Evolutionary conservation across 2,329 filamentous ascomycete genomes (phyloP), one percentile per base, ranked within the genome.

Genomic region (Pseudocercospora ulei): DNA sequence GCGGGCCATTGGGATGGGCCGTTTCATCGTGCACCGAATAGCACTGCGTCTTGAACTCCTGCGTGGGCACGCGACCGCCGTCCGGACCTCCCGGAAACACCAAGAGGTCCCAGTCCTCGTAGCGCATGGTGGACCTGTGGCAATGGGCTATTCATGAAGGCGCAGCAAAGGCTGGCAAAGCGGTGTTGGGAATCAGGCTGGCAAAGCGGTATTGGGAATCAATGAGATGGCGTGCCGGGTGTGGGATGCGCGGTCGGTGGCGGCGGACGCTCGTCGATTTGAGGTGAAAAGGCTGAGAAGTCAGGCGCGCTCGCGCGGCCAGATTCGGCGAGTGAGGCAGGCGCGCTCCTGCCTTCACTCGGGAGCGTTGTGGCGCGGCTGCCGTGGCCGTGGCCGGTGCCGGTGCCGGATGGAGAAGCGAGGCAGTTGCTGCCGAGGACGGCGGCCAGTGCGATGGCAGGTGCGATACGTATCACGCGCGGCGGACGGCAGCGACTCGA

Each of bases 31-130:
- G 33, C 64, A 78, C 71, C 19, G 80, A 75, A 57, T 81, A 80
- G 58, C 82, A 92, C 44, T 75, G 70, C 5, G 82, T 83, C 56
- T 77, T 79, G 69, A 90, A 93, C 62, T 92, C 85, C 60, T 83
- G 82, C 39, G 87, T 62, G 1, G 85, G 85, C 7, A 80, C 64
- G 52, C 76, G 78, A 51, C 70, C 76, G 11, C 66, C 53, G 7
- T 26, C 38, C 18, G 42, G 46, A 45, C 61, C 62, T 9, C 66
- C 65, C 0, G 82, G 79, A 58, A 92, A 92, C 45, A 92, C 68
- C 27, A 92, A 73, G 39, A 90, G 73, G 55, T 93, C 85, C 85
- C 84, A 92, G 55, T 84, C 77, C 52, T 84, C 74, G 68, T 81
- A 92, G 43, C 84, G 78, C 85, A 93, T 92, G 24, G 1, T 50